Percentiles rank a stretch among this genome's conserved stretches.
phyloP scores from a whole-genome alignment of 2,329 filamentous ascomycete species.

The Bipolaris bicolor region DNA sequence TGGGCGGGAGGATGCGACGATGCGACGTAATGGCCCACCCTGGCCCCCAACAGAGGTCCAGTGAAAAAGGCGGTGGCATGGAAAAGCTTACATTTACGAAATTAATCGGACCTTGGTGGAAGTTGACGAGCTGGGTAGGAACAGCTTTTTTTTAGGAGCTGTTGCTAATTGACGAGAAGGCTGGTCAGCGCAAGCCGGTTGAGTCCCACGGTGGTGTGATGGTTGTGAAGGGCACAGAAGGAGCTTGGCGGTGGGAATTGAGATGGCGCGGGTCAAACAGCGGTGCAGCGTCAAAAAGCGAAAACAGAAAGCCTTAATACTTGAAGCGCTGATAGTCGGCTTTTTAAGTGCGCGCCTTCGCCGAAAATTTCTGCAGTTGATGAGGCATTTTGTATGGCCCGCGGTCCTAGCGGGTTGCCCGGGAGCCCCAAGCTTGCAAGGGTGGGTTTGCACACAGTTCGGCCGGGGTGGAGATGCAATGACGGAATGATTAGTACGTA shows the following conservation, averaged over 20 bases:
- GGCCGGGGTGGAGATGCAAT: slow-evolving; percentile 25
- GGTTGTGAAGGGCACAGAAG: slow-evolving; percentile 32
- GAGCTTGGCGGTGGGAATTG: slow-evolving; percentile 26
- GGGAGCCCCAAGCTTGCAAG: slow-evolving; percentile 31
- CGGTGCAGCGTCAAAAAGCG: slow-evolving; percentile 38
- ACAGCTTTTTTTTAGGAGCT: slow-evolving; percentile 23
- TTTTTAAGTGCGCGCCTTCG: slow-evolving; percentile 39
- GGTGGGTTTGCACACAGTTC: slow-evolving; percentile 27
- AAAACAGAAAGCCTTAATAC: slow-evolving; percentile 22
- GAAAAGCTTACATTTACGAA: slow-evolving; percentile 44
- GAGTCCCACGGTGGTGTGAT: slow-evolving; percentile 22
- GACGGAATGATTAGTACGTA: slow-evolving; percentile 30
- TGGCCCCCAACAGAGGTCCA: slow-evolving; percentile 24
- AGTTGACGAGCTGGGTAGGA: slow-evolving; percentile 18
- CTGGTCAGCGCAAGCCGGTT: slow-evolving; percentile 41
- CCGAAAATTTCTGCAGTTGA: slow-evolving; percentile 44
- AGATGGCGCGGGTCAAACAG: slow-evolving; percentile 31
- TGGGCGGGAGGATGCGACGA: slow-evolving; percentile 17
- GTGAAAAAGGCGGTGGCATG: slow-evolving; percentile 1
- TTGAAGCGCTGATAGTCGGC: slow-evolving; percentile 26
- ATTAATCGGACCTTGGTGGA: slow-evolving; percentile 25
- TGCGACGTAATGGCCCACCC: slow-evolving; percentile 6
- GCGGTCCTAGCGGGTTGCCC: slow-evolving; percentile 38
- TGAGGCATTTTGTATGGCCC: slow-evolving; percentile 48
- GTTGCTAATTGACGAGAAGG: slow-evolving; percentile 25